These are phyloP conservation scores for Hymenoscyphus salicellus DNA, from an alignment of 2,329 filamentous ascomycete genomes.

Conservation along the genomic window DNA sequence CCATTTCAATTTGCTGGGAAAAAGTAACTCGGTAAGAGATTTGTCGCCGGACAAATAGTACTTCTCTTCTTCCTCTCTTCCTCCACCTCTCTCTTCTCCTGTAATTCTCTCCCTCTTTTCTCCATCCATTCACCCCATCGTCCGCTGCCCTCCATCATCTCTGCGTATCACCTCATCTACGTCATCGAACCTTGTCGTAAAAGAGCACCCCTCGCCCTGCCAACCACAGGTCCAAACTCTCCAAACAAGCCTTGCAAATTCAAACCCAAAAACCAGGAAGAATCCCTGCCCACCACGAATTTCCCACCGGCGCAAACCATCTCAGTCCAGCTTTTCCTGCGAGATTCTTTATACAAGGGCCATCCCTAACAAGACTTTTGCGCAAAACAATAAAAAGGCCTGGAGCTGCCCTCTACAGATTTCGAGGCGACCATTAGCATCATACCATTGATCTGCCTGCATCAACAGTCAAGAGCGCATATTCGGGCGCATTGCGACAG, in stretches of 20 bases:
- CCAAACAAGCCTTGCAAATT: background rate
- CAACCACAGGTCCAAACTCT: slow-evolving; percentile 8
- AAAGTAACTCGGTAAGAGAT: background rate
- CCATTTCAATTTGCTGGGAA: background rate
- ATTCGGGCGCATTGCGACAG: background rate
- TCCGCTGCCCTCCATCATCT: slow-evolving; percentile 13
- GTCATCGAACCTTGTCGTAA: too few species aligned
- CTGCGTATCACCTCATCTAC: slow-evolving; percentile 19
- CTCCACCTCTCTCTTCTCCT: background rate
- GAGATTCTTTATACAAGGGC: background rate
- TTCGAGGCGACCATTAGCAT: background rate
- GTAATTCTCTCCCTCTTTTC: background rate
- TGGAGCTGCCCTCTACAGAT: background rate
- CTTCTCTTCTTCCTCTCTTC: background rate
- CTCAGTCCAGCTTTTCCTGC: slow-evolving; percentile 4
- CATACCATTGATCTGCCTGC: background rate
- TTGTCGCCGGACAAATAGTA: background rate
- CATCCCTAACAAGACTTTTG: background rate
- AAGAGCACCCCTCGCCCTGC: too few species aligned
- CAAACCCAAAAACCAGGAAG: slow-evolving; percentile 17
- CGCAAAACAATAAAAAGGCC: background rate
- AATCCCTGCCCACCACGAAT: slow-evolving; percentile 18
- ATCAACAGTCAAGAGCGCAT: background rate
- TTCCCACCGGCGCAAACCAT: slow-evolving; percentile 7
- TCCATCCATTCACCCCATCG: slow-evolving; percentile 11